Conservation (phyloP, 2,329 filamentous ascomycete species). For the Fusarium chlamydosporum region DNA sequence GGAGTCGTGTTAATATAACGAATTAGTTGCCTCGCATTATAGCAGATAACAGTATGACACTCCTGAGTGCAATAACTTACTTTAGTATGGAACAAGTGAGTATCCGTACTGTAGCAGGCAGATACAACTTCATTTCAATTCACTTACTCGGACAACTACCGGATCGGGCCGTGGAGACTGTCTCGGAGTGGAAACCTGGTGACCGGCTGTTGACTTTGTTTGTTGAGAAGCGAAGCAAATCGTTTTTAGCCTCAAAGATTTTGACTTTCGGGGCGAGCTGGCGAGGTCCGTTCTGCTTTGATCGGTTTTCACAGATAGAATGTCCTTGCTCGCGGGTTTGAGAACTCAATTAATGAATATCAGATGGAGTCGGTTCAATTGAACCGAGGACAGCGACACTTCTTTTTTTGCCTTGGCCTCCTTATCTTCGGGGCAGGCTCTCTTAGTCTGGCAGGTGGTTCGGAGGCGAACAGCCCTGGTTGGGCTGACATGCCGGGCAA, state of each 20-base stretch:
- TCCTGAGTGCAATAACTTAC: too few relatives aligned
- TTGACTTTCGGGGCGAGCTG: conserved; percentile 8
- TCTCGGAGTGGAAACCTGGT: conserved; percentile 25
- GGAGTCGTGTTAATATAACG: too few relatives aligned
- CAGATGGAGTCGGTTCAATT: conserved; percentile 2
- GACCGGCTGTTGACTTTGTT: conserved; percentile 9
- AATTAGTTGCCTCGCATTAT: too few relatives aligned
- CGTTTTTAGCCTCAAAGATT: not conserved
- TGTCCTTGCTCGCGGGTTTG: conserved; percentile 3
- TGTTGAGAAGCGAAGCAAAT: conserved; percentile 4
- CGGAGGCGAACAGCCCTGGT: conserved; percentile 8
- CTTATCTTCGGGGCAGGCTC: conserved; percentile 15
- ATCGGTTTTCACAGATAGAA: conserved; percentile 4
- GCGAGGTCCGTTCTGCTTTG: conserved; percentile 2
- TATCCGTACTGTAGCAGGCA: too few relatives aligned
- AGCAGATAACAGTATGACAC: too few relatives aligned
- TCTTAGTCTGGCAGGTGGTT: conserved; percentile 35
- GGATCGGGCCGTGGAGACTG: conserved; percentile 28
- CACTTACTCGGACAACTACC: conserved; percentile 11
- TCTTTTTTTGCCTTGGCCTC: conserved; percentile 2
- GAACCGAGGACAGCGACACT: not conserved
- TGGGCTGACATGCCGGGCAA: not conserved
- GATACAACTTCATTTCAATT: not conserved
- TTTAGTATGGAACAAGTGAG: too few relatives aligned
- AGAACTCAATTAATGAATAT: not conserved